Evolutionary conservation across 176 grass and related monocot genomes (phyloP).

Genomic region (Otatea glauca): DNA sequence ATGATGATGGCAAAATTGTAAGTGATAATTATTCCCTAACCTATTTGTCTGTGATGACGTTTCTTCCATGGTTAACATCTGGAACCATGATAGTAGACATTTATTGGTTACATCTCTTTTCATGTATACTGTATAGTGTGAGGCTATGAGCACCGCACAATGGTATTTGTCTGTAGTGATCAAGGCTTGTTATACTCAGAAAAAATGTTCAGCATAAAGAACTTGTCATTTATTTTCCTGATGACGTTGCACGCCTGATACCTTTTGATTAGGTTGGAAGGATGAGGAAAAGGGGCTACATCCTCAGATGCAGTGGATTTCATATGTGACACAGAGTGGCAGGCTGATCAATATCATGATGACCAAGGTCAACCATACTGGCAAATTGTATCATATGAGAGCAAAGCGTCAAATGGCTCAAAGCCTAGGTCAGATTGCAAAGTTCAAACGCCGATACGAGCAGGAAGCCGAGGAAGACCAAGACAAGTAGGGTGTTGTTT

Average conservation of each 20-base stretch:
- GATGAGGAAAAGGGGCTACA: constrained; percentile 81
- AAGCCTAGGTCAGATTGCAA: constrained; percentile 59
- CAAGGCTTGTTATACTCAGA: not conserved
- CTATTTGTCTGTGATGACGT: not conserved
- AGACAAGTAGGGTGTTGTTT: constrained; percentile 30
- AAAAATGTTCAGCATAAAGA: not conserved
- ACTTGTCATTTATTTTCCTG: not conserved
- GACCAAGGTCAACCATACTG: constrained; percentile 56
- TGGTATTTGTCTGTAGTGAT: not conserved
- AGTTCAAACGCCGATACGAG: constrained; percentile 52
- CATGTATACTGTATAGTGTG: not conserved
- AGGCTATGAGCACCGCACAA: not conserved
- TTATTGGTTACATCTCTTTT: not conserved
- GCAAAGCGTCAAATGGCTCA: constrained; percentile 67
- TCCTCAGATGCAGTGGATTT: constrained; percentile 72
- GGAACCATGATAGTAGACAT: not conserved
- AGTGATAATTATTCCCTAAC: not conserved
- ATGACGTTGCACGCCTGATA: not conserved
- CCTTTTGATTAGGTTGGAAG: constrained; percentile 32
- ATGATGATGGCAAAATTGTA: not conserved
- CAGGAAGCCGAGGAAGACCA: constrained; percentile 37
- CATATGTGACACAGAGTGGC: constrained; percentile 65
- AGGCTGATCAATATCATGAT: constrained; percentile 63
- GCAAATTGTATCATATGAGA: constrained; percentile 68
- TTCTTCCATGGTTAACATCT: not conserved